phyloP scores from a whole-genome alignment of 306 rosid genomes.

The Gastrolobium bilobum region DNA sequence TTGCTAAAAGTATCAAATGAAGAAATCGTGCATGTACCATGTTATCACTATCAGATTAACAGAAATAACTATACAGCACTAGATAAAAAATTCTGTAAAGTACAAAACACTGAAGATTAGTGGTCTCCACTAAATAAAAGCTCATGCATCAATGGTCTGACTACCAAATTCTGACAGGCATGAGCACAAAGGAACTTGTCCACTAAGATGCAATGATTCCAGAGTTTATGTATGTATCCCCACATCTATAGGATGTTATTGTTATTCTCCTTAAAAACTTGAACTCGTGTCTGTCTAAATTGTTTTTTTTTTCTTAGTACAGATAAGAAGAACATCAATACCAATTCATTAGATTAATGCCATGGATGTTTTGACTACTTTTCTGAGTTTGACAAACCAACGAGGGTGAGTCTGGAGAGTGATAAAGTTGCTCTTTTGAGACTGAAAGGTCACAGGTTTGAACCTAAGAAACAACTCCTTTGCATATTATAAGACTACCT shows the following conservation, averaged over 20 bases:
- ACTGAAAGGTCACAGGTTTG: no score
- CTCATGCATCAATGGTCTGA: constrained; percentile 6
- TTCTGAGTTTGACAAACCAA: neutral
- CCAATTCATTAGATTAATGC: neutral
- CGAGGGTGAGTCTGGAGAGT: no score
- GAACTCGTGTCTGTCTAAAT: neutral
- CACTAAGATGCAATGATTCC: neutral
- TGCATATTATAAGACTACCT: no score
- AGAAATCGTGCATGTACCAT: neutral
- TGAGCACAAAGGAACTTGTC: constrained; percentile 13
- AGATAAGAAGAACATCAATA: neutral
- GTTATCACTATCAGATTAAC: neutral
- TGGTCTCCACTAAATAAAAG: constrained; percentile 2
- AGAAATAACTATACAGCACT: neutral
- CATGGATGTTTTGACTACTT: neutral
- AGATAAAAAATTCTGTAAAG: neutral
- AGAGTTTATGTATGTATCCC: neutral
- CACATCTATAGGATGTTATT: constrained; percentile 4
- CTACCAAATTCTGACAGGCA: constrained; percentile 13
- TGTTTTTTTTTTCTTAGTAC: neutral
- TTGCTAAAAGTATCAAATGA: neutral
- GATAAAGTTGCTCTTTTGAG: no score
- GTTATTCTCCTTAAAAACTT: neutral
- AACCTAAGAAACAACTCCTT: no score
- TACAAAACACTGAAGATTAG: constrained; percentile 36